Conservation (phyloP, 805 yeast species). For the Saturnispora sanitii region DNA sequence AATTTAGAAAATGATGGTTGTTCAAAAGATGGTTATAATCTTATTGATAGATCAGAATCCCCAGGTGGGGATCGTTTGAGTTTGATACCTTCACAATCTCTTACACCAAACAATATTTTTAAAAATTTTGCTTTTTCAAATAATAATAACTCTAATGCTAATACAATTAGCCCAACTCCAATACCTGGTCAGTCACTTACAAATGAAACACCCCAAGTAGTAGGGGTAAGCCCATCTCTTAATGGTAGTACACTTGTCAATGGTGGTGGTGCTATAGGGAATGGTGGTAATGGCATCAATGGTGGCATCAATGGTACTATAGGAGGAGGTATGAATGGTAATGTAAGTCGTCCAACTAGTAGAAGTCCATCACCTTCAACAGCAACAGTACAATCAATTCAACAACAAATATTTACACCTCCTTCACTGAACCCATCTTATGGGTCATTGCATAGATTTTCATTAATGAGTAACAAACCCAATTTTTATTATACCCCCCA, state of each 20-base stretch:
- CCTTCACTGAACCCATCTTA: conserved; percentile 22
- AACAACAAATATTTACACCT: conserved; percentile 9
- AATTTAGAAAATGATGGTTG: no score
- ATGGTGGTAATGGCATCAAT: no score
- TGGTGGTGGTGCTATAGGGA: no score
- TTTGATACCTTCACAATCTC: no score
- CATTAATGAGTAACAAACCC: conserved; percentile 13
- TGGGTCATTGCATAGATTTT: conserved; percentile 23
- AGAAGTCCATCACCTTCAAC: not conserved
- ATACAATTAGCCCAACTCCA: not conserved
- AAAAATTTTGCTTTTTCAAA: conserved; percentile 8
- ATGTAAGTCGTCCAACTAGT: not conserved
- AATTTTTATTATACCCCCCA: conserved; percentile 46
- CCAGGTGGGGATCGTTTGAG: no score
- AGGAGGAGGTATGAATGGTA: not conserved
- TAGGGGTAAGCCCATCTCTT: no score
- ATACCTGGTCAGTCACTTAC: not conserved
- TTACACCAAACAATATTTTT: not conserved
- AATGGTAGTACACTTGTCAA: no score
- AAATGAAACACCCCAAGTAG: not conserved
- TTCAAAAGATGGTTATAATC: no score
- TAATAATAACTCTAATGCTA: not conserved
- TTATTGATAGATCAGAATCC: no score
- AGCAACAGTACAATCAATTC: no score
- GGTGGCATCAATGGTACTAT: not conserved